phyloP scores from a whole-genome alignment of 768 basidiomycete genomes.

The Psilocybe subaeruginosa region DNA sequence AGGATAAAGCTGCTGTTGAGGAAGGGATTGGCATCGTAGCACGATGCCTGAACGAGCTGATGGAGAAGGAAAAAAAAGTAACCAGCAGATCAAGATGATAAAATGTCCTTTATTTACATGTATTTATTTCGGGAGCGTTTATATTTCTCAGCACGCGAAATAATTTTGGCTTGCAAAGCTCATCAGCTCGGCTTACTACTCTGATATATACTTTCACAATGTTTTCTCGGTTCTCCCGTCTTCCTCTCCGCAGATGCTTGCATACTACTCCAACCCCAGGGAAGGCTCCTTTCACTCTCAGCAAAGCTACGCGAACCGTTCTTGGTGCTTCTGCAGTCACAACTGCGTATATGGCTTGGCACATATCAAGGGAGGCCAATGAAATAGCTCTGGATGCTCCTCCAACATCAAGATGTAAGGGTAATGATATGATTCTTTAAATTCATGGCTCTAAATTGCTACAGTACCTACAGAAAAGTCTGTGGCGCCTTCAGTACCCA shows the following conservation, averaged over 20 bases:
- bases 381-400: slow-evolving; percentile 50
- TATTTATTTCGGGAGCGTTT: slow-evolving; percentile 15
- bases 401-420: slow-evolving; percentile 27
- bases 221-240: slow-evolving; percentile 57
- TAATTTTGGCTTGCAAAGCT: slow-evolving; percentile 15
- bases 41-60: slow-evolving; percentile 67
- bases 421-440: neutral
- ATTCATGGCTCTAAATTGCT: neutral
- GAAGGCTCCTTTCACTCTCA: slow-evolving; percentile 15
- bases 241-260: slow-evolving; percentile 54
- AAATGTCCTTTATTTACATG: slow-evolving; percentile 20
- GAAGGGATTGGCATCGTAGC: slow-evolving; percentile 68
- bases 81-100: slow-evolving; percentile 1
- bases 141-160: slow-evolving; percentile 14
- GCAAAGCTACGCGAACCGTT: slow-evolving; percentile 31
- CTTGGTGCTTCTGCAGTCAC: slow-evolving; percentile 48
- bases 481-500: slow-evolving; percentile 5
- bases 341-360: slow-evolving; percentile 53
- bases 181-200: neutral
- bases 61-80: slow-evolving; percentile 40
- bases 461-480: slow-evolving; percentile 6
- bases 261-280: slow-evolving; percentile 41
- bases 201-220: slow-evolving; percentile 33
- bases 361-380: slow-evolving; percentile 41
- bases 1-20: slow-evolving; percentile 57